phyloP scores from a whole-genome alignment of 345 rosid species.

The Citrus sinensis region DVS_A1.0 CM039162.1:8012501-8013000 shows the following conservation, averaged over 20 bases:
- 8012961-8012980: constrained; percentile 90
- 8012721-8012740: constrained; percentile 81
- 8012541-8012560: constrained; percentile 46
- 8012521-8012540: constrained; percentile 91
- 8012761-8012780: constrained; percentile 80
- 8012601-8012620: constrained; percentile 75
- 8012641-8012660: constrained; percentile 95
- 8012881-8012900: constrained; percentile 94
- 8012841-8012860: constrained; percentile 89
- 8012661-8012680: constrained; percentile 91
- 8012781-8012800: constrained; percentile 93
- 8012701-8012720: constrained; percentile 92
- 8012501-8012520: constrained; percentile 66
- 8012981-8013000: constrained; percentile 63
- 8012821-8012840: constrained; percentile 90
- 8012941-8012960: constrained; percentile 88
- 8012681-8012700: constrained; percentile 90
- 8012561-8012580: constrained; percentile 86
- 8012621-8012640: constrained; percentile 78
- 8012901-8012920: constrained; percentile 86
- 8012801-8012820: constrained; percentile 95
- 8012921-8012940: constrained; percentile 91
- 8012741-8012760: constrained; percentile 97
- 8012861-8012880: constrained; percentile 96
- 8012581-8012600: constrained; percentile 95